Base-by-base conservation (phyloP, 768 basidiomycete species). In the Lentinula sp. region DNA sequence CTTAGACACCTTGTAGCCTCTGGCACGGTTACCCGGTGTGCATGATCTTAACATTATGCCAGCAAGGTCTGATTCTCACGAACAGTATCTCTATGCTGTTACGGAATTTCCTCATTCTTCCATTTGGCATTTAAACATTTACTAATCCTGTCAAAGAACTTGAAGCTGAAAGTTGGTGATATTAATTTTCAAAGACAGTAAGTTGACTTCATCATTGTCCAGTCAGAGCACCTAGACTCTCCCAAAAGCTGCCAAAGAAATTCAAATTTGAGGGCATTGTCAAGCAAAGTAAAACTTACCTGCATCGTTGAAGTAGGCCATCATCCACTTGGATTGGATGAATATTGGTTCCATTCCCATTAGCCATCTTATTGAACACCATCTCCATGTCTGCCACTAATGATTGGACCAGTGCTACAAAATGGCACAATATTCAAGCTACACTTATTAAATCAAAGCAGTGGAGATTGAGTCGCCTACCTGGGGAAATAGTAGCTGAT, bases 281-380 rank as follows among this genome's bases (percentile, higher is more conserved):
- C 15, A 53, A 18, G 28, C 13, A 8, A 35, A 16, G 10, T 33
- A n/a, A 16, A 32, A 67, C 72, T 67, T 43, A 71, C 74, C 46
- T 61, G 68, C 74, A 82, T 46, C 80, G 72, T 23, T 73, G 62
- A 39, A 76, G 58, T n/a, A 81, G 52, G 0, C 63, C 67, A 6
- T 20, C 41, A 3, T 73, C 65, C 3, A 80, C 77, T 53, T 45
- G 63, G 9, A 71, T 59, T 15, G 66, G 23, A 37, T 71, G 51
- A 2, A 82, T 69, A 39, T 72, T 67, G 1, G 78, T 49, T 3
- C 20, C 23, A 39, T 48, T 60, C 13, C 66, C 68, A 1, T 63
- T 63, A 12, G 52, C 71, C 1, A 77, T 78, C 52, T 67, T 59
- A 60, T 80, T 82, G 66, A 82, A 84, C 6, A 81, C 59, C 77